Percentiles rank a stretch among this genome's conserved stretches.
Evolutionary conservation across 2,329 filamentous ascomycete genomes (phyloP).

Genomic region (Fusarium caatingaense): DNA sequence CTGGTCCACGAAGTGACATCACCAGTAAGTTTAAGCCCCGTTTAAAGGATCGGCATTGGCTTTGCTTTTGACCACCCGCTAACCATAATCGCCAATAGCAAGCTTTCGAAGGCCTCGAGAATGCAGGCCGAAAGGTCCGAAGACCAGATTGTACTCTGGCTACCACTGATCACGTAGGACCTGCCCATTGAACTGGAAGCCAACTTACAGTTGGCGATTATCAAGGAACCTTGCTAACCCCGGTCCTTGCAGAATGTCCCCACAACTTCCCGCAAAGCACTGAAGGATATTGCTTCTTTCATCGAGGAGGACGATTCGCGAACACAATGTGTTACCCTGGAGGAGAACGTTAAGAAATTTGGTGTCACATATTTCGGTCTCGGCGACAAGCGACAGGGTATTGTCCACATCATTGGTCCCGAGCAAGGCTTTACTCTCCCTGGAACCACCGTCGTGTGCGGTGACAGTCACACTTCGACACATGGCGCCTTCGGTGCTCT

Average conservation of each 20-base stretch:
- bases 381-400: constrained; percentile 95
- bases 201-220: neutral
- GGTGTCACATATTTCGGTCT: constrained; percentile 97
- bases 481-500: constrained; percentile 96
- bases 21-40: constrained; percentile 69
- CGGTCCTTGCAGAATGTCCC: constrained; percentile 79
- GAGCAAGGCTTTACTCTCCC: constrained; percentile 99
- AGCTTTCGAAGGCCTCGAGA: constrained; percentile 95
- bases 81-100: constrained; percentile 65
- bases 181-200: neutral
- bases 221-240: constrained; percentile 30
- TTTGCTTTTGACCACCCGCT: constrained; percentile 23
- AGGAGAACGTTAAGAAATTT: constrained; percentile 97
- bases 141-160: constrained; percentile 96
- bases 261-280: constrained; percentile 87
- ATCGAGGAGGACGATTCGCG: constrained; percentile 95
- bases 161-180: constrained; percentile 92
- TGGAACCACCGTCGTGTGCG: constrained; percentile 95
- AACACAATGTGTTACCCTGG: constrained; percentile 92
- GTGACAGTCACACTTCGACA: constrained; percentile 97
- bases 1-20: constrained; percentile 98
- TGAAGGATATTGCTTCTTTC: constrained; percentile 94
- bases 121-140: constrained; percentile 87
- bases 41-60: constrained; percentile 8
- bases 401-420: constrained; percentile 97